A percentile compares a stretch with the other conserved stretches of the same genome.
phyloP scores from a whole-genome alignment of 176 grass and related monocot genomes.

The Themeda triandra region DNA sequence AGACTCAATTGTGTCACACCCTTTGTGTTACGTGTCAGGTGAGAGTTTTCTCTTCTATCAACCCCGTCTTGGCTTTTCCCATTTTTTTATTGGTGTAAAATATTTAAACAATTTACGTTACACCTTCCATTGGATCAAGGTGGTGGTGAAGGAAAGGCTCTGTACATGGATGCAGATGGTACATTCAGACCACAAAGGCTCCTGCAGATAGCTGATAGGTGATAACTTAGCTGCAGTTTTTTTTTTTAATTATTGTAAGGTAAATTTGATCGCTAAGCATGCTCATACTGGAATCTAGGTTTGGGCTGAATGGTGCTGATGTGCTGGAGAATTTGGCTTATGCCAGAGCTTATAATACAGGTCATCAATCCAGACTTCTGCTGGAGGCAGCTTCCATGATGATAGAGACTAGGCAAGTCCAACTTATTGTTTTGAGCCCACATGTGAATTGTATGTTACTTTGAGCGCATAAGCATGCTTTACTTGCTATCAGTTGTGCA shows the following conservation, averaged over 20 bases:
- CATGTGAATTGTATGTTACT: background rate
- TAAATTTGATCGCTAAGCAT: conserved; percentile 19
- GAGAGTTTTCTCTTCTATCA: background rate
- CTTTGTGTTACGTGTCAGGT: conserved; percentile 98
- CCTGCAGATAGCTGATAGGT: conserved; percentile 93
- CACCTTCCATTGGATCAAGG: conserved; percentile 97
- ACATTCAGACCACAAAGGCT: conserved; percentile 95
- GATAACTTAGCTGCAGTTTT: conserved; percentile 7
- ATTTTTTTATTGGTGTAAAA: background rate
- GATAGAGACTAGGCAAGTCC: conserved; percentile 85
- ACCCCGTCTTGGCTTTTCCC: background rate
- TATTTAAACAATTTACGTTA: conserved; percentile 27
- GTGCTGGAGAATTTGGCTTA: conserved; percentile 97
- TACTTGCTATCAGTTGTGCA: background rate
- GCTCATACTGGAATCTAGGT: conserved; percentile 42
- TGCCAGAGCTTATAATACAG: conserved; percentile 90
- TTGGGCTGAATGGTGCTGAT: conserved; percentile 89
- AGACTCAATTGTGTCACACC: conserved; percentile 91
- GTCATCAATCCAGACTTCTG: conserved; percentile 91
- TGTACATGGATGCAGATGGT: conserved; percentile 96
- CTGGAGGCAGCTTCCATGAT: conserved; percentile 98
- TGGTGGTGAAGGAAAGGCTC: conserved; percentile 91
- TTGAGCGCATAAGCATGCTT: background rate
- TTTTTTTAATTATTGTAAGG: background rate
- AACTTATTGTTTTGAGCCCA: conserved; percentile 1